Base-by-base conservation (phyloP, 352 stramenopile genomes). In the Phytophthora syringae region DNA sequence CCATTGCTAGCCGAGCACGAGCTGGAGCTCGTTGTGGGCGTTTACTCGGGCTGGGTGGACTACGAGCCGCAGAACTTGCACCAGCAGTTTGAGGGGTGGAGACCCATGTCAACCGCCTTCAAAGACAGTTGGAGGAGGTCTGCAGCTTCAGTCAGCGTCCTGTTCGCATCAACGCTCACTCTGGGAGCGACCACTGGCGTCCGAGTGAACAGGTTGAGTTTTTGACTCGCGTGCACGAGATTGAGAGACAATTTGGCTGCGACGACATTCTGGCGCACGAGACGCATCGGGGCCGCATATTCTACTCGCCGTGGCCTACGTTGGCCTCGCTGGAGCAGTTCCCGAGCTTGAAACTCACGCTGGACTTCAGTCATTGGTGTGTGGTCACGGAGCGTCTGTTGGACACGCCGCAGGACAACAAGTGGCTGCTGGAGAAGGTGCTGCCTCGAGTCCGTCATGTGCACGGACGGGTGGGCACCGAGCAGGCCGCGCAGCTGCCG, bases 41-140 rank as follows among this genome's bases (percentile, higher is more conserved):
- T 90, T 9, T 92, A 92, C 72, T 90, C 80, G 7, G 80, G 83
- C 22, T 92, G 83, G 83, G 66, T 74, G 18, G 83, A 92, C 70
- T 92, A 92, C 58, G 80, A 89, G 52, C 69, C 75, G n/a, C 55
- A 65, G 52, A 77, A 78, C 3, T n/a, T 89, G 16, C 22, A 48
- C 4, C 54, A 90, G 54, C 80, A 90, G 53, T 90, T 88, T 52
- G 90, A 44, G 54, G 66, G 34, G 76, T 89, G 32, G 15, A 57
- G 20, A 61, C 22, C 22, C 80, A 89, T 34, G 44, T 86, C 3
- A 56, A 68, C 3, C 80, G 78, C 44, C 75, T 83, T 27, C 74
- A 53, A 13, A 47, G 68, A 58, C 78, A 89, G 40, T 53, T 84
- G 13, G 63, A 72, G 51, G 69, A 61, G 22, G 66, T 68, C 24